Conservation (phyloP, 202 grass and related monocot genomes). For the Carex sylvatica region DNA sequence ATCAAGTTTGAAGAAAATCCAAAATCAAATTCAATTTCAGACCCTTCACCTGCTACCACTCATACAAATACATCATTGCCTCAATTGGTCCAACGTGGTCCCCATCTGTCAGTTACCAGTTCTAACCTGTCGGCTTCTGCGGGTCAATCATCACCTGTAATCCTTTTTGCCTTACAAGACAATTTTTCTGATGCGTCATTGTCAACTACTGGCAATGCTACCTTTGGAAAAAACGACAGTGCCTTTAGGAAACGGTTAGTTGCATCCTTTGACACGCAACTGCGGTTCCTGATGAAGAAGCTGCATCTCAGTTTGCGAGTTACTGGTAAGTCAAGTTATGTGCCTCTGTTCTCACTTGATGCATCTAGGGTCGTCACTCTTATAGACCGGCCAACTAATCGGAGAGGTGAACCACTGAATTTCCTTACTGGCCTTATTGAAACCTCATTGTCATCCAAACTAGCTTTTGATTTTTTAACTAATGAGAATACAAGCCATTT, state of each 20-base stretch:
- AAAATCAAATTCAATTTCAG: conserved; percentile 25
- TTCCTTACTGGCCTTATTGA: conserved; percentile 53
- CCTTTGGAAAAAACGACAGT: conserved; percentile 47
- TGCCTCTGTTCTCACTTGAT: conserved; percentile 85
- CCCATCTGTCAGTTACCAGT: conserved; percentile 52
- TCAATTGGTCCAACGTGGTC: conserved; percentile 47
- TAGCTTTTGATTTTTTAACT: conserved; percentile 52
- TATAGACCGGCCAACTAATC: conserved; percentile 50
- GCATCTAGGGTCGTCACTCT: conserved; percentile 55
- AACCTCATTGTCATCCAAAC: conserved; percentile 52
- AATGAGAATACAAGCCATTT: conserved; percentile 51
- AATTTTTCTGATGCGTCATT: conserved; percentile 45
- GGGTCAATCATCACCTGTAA: conserved; percentile 71
- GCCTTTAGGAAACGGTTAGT: conserved; percentile 56
- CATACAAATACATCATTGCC: conserved; percentile 50
- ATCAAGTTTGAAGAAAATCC: conserved; percentile 47
- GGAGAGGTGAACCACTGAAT: conserved; percentile 57
- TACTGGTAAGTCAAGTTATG: conserved; percentile 42
- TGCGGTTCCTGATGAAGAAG: conserved; percentile 81
- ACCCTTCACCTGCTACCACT: conserved; percentile 31
- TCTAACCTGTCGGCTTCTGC: conserved; percentile 45
- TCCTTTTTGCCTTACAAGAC: conserved; percentile 90
- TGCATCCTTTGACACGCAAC: conserved; percentile 72
- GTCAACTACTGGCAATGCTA: conserved; percentile 51
- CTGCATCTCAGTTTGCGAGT: conserved; percentile 63